phyloP scores from a whole-genome alignment of 306 rosid species.

The Elaeagnus macrophylla region DNA sequence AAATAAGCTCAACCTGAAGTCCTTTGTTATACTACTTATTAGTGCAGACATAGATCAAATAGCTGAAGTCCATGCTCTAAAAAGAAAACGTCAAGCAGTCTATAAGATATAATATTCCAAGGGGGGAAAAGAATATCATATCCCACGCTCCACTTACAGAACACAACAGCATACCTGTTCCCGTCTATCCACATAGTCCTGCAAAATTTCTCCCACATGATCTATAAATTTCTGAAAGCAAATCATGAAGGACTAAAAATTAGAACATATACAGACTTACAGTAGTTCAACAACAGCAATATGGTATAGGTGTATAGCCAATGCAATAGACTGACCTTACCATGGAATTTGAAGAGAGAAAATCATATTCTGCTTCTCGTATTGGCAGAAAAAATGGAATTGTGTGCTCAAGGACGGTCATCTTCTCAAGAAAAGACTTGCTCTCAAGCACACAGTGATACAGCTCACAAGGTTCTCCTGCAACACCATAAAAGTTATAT shows the following conservation, averaged over 20 bases:
- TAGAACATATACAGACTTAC: no score
- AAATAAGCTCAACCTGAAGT: no score
- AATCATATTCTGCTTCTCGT: slow-evolving; percentile 75
- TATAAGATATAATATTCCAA: not conserved
- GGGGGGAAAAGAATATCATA: slow-evolving; percentile 17
- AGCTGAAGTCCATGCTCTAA: no score
- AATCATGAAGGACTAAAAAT: slow-evolving; percentile 11
- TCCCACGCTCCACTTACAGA: not conserved
- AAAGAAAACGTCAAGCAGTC: no score
- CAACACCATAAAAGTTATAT: slow-evolving; percentile 16
- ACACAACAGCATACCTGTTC: slow-evolving; percentile 68
- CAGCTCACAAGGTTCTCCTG: slow-evolving; percentile 75
- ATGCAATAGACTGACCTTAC: slow-evolving; percentile 40
- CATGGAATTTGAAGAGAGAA: slow-evolving; percentile 83
- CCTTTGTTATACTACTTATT: no score
- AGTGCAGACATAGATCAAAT: no score
- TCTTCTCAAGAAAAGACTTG: slow-evolving; percentile 92
- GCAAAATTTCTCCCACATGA: slow-evolving; percentile 83
- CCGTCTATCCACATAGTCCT: slow-evolving; percentile 89
- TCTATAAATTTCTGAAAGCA: slow-evolving; percentile 87
- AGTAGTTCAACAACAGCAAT: slow-evolving; percentile 10
- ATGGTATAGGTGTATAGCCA: slow-evolving; percentile 25
- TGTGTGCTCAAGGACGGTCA: slow-evolving; percentile 89
- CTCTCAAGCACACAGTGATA: slow-evolving; percentile 94
- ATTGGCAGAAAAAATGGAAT: slow-evolving; percentile 81